These are phyloP conservation scores for Cornus controversa DNA, from an alignment of 148 eudicot genomes.

Conservation along the genomic window DNA sequence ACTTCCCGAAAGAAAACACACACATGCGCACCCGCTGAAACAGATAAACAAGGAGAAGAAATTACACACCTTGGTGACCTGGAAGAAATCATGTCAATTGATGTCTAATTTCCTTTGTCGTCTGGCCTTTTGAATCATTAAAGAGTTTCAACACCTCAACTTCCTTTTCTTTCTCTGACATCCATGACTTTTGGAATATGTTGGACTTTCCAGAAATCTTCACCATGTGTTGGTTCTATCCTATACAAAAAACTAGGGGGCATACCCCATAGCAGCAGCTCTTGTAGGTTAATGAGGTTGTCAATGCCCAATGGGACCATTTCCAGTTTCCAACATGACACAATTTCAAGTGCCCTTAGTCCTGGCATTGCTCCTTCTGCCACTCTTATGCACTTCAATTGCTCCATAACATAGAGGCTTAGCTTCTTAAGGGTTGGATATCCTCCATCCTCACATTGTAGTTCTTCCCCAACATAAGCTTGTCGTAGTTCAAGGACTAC, in stretches of 20 bases:
- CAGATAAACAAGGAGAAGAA: no score
- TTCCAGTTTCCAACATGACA: slow-evolving; percentile 6
- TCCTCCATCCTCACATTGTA: slow-evolving; percentile 7
- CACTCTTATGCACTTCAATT: neutral
- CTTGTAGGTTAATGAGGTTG: slow-evolving; percentile 12
- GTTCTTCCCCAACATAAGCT: slow-evolving; percentile 14
- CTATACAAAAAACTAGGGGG: neutral
- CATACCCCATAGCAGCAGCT: neutral
- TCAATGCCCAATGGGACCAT: slow-evolving; percentile 14
- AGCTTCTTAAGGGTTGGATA: slow-evolving; percentile 15
- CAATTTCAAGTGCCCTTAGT: neutral
- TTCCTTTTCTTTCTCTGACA: no score
- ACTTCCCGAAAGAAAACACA: no score
- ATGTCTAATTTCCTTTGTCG: no score
- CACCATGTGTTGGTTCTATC: slow-evolving; percentile 1
- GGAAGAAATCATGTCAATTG: no score
- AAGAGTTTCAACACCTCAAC: no score
- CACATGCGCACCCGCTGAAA: no score
- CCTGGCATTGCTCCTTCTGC: slow-evolving; percentile 14
- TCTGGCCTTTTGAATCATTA: no score
- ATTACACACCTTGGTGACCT: no score
- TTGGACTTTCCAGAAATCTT: slow-evolving; percentile 16
- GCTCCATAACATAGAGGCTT: neutral
- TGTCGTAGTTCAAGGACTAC: slow-evolving; percentile 13
- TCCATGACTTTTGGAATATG: neutral